phyloP scores from a whole-genome alignment of 371 early-diverging fungal species.

The Choanephora cucurbitarum region DNA sequence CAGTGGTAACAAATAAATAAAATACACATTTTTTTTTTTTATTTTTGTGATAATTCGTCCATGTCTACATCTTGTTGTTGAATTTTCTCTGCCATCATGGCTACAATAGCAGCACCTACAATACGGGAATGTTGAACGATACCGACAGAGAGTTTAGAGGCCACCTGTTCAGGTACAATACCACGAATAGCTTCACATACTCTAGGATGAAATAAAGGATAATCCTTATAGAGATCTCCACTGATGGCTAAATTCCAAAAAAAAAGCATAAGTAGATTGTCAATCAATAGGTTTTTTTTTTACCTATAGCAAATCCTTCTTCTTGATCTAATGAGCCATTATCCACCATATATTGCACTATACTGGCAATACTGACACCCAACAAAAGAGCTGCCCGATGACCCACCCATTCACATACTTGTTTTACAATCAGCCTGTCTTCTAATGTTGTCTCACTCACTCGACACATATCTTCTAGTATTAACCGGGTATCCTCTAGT shows the following conservation, averaged over 20 bases:
- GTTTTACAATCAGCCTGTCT: constrained; percentile 48
- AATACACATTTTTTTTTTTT: not conserved
- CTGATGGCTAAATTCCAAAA: constrained; percentile 43
- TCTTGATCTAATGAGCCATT: constrained; percentile 32
- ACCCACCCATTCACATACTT: constrained; percentile 44
- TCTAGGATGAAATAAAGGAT: constrained; percentile 49
- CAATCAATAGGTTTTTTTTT: too few relatives aligned
- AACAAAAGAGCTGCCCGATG: constrained; percentile 43
- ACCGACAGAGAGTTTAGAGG: constrained; percentile 44
- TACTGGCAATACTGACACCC: constrained; percentile 45
- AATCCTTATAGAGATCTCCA: constrained; percentile 50
- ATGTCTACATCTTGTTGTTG: constrained; percentile 2
- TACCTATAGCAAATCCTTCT: constrained; percentile 43
- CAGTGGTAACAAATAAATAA: not conserved
- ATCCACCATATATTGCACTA: constrained; percentile 41
- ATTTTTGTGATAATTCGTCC: too few relatives aligned
- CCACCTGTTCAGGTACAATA: constrained; percentile 41
- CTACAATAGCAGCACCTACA: constrained; percentile 54
- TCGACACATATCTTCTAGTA: constrained; percentile 50
- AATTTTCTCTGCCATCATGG: constrained; percentile 49
- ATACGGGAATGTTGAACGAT: constrained; percentile 50
- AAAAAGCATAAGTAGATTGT: too few relatives aligned
- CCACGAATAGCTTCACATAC: constrained; percentile 46
- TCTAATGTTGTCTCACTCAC: constrained; percentile 35
- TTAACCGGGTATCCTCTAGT: constrained; percentile 44